phyloP scores from a whole-genome alignment of 371 early-diverging fungal genomes.

The Syncephalastrum racemosum region DNA sequence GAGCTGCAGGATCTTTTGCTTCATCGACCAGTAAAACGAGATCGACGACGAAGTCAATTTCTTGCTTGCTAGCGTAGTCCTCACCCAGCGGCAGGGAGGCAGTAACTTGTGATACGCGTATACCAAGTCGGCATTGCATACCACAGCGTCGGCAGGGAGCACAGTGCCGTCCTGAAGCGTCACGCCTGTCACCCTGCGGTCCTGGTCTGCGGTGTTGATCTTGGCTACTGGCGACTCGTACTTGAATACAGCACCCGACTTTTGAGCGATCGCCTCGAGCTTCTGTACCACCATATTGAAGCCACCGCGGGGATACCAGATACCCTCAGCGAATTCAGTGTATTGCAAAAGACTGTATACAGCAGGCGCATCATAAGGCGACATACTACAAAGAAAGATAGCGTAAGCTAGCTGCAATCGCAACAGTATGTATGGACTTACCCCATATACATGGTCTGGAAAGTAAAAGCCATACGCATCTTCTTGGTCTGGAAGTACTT shows the following conservation, averaged over 20 bases:
- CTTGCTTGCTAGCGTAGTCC: constrained; percentile 35
- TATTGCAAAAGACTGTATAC: constrained; percentile 62
- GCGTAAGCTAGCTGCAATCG: background rate
- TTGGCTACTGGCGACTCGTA: constrained; percentile 48
- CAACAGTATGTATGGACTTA: constrained; percentile 17
- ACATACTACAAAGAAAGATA: constrained; percentile 50
- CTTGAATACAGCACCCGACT: constrained; percentile 48
- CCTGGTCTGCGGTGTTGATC: constrained; percentile 38
- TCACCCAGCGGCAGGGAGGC: constrained; percentile 50
- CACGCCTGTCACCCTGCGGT: constrained; percentile 49
- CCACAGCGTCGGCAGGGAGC: constrained; percentile 58
- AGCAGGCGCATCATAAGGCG: constrained; percentile 67
- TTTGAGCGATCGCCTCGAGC: constrained; percentile 52
- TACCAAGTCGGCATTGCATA: constrained; percentile 65
- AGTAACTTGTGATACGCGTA: constrained; percentile 59
- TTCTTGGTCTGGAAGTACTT: constrained; percentile 58
- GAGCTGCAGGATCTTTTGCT: constrained; percentile 41
- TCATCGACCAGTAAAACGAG: constrained; percentile 65
- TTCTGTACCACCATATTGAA: constrained; percentile 60
- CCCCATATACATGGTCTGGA: constrained; percentile 65
- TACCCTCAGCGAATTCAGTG: constrained; percentile 65
- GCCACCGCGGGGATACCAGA: constrained; percentile 68
- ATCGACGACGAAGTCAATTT: constrained; percentile 62
- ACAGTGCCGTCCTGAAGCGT: constrained; percentile 47
- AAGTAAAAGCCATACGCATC: constrained; percentile 67